A percentile compares a stretch with the other conserved stretches of the same genome.
phyloP scores from a whole-genome alignment of 345 rosid species.

The Clarkia xantiana region DNA sequence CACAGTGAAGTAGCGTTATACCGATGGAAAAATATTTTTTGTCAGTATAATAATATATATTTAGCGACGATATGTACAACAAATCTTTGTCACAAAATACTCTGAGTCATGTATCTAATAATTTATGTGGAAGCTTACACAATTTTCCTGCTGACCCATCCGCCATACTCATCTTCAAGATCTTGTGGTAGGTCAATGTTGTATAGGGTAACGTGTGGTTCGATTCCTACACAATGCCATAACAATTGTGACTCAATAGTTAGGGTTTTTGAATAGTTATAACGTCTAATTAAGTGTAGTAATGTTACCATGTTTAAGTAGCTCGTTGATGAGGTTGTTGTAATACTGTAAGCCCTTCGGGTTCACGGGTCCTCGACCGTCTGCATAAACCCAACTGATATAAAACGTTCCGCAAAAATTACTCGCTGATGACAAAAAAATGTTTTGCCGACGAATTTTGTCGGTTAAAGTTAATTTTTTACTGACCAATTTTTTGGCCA shows the following conservation, averaged over 20 bases:
- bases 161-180: conserved; percentile 61
- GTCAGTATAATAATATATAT: too few species aligned
- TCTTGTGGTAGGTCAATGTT: conserved; percentile 52
- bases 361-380: conserved; percentile 15
- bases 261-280: background rate
- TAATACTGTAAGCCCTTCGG: conserved; percentile 12
- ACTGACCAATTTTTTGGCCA: too few species aligned
- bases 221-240: conserved; percentile 28
- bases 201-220: conserved; percentile 43
- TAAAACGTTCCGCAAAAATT: too few species aligned
- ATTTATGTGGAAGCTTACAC: conserved; percentile 21
- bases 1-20: too few species aligned
- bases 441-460: too few species aligned
- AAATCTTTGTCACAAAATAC: too few species aligned
- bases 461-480: too few species aligned
- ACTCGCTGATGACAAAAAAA: background rate
- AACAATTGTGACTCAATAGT: background rate
- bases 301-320: conserved; percentile 6
- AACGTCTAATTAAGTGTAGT: background rate
- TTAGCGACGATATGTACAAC: too few species aligned
- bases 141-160: conserved; percentile 41
- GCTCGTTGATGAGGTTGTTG: conserved; percentile 13
- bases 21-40: background rate
- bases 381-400: conserved; percentile 8
- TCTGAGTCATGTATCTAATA: too few species aligned